Evolutionary conservation across 2,329 filamentous ascomycete genomes (phyloP), one percentile per base, ranked within the genome.

Genomic region (Epichloe festucae): DNA sequence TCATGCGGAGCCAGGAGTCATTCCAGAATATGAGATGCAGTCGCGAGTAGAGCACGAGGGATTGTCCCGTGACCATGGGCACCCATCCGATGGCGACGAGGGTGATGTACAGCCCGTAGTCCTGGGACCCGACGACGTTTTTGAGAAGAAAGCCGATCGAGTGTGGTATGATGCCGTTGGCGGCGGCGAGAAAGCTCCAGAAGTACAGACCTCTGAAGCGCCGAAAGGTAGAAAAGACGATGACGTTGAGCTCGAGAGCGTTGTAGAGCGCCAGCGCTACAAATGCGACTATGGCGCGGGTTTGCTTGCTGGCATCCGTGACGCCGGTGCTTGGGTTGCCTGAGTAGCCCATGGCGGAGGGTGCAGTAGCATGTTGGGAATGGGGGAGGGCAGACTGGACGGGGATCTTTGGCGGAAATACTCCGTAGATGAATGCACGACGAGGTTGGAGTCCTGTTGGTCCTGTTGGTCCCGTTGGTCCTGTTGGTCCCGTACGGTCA

Each of bases 1-100:
- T 73, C 8, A 69, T 68, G 3, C 69, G 70, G 1, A 82, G 67
- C 8, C 73, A 62, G 2, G 63, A 63, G 4, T 70, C 49, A 68
- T 78, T 74, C 17, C 70, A 70, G 3, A 78, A 66, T 14, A 84
- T 71, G 3, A 84, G 68, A 58, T 82, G 78, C 0, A 84, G 70
- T 2, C 80, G 73, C 2, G 78, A 82, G 65, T 79, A 84, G 2
- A 84, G 67, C 1, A 84, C 79, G 7, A 82, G 57, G 0, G 74
- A 74, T 58, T 82, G 77, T 0, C 79, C 79, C 3, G 77, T 79
- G 0, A 82, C 73, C 75, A 82, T 79, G 2, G 52, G 56, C 4
- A 59, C 56, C 63, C 63, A 64, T 14, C 60, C 60, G 5, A 56
- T 43, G 14, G 57, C 57, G 19, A 59, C 59, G 42, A 60, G 49